phyloP scores from a whole-genome alignment of 1,284 basidiomycete species.

The Cryptococcus sp. region DNA sequence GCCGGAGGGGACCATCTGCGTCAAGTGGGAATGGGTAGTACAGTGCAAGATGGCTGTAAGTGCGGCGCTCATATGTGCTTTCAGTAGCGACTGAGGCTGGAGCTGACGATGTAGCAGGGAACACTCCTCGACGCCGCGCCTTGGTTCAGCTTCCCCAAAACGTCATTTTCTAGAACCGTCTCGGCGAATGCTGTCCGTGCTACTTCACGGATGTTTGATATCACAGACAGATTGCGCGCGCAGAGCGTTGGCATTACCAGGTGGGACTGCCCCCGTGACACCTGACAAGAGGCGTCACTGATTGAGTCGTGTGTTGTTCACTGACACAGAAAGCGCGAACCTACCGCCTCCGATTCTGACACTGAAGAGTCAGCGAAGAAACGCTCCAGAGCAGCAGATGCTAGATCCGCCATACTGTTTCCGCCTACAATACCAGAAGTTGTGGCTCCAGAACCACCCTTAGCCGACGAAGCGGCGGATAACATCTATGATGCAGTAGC shows the following conservation, averaged over 20 bases:
- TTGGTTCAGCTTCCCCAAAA: constrained; percentile 38
- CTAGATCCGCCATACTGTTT: constrained; percentile 7
- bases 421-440: neutral
- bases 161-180: constrained; percentile 17
- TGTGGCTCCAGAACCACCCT: neutral
- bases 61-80: neutral
- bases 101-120: constrained; percentile 10
- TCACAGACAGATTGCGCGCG: constrained; percentile 27
- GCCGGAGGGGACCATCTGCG: constrained; percentile 39
- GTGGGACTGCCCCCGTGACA: constrained; percentile 11
- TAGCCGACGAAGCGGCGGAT: neutral
- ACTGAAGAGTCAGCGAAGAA: constrained; percentile 37
- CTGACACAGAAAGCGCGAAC: constrained; percentile 29
- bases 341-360: constrained; percentile 40
- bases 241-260: constrained; percentile 22
- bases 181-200: constrained; percentile 12
- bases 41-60: constrained; percentile 38
- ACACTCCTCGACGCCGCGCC: constrained; percentile 26
- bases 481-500: constrained; percentile 7
- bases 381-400: constrained; percentile 4
- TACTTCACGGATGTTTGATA: constrained; percentile 27
- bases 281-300: neutral
- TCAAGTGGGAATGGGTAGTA: constrained; percentile 44
- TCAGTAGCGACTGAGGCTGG: neutral
- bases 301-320: neutral